A percentile compares a stretch with the other conserved stretches of the same genome.
phyloP scores from a whole-genome alignment of 129 eudicot genomes.

The Arctium lappa region DNA sequence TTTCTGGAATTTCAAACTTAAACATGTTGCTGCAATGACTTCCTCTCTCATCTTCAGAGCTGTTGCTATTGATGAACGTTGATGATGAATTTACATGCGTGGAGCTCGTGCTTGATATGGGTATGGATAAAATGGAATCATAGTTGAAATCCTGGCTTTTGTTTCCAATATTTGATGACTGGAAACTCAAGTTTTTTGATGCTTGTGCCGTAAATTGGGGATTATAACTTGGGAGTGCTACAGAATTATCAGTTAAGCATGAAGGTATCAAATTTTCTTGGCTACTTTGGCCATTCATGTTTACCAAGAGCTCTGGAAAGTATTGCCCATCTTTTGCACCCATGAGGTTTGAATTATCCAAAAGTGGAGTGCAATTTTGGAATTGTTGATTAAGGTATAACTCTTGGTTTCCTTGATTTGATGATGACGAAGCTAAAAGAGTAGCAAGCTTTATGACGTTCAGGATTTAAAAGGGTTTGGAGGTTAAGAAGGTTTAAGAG shows the following conservation, averaged over 20 bases:
- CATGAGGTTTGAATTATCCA: constrained; percentile 27
- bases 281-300: no score
- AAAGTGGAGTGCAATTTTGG: constrained; percentile 6
- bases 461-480: no score
- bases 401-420: constrained; percentile 27
- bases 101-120: constrained; percentile 37
- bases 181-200: constrained; percentile 35
- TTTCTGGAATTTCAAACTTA: no score
- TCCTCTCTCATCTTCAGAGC: no score
- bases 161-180: constrained; percentile 20
- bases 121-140: constrained; percentile 36
- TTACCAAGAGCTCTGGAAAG: no score
- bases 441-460: no score
- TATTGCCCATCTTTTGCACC: no score
- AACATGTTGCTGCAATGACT: no score
- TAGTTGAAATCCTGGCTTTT: constrained; percentile 31
- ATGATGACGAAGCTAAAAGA: constrained; percentile 22
- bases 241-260: background rate
- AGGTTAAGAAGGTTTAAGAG: no score
- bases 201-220: constrained; percentile 8
- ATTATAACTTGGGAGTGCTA: constrained; percentile 12
- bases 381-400: constrained; percentile 22
- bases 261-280: constrained; percentile 25
- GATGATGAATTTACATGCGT: no score
- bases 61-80: no score